Evolutionary conservation across 192 early-diverging fungal genomes (phyloP), one percentile per base, ranked within the genome.

Genomic region (Umbelopsis sp.): DNA sequence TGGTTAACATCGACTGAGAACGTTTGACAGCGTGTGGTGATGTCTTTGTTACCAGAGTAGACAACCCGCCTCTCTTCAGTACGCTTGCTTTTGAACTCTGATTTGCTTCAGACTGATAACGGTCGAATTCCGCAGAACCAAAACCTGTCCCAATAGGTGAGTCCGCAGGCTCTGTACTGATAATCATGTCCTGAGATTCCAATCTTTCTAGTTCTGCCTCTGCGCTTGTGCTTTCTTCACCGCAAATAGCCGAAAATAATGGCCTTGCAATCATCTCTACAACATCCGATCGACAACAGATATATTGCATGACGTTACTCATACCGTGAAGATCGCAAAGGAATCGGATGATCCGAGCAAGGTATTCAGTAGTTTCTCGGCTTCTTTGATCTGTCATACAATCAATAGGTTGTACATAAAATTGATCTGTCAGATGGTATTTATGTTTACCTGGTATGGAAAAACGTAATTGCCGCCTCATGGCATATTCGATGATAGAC

Each of bases 231-330:
- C 67, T 71, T 64, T 81, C 80, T 27, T 71, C 75, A 16, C 76
- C 68, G 49, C 82, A 86, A 11, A 88, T 80, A 21, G 89, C 72
- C 20, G 75, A 79, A 67, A 90, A 91, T 4, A 90, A 22, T 13
- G 55, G 27, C 25, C 7, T 13, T 35, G 33, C 30, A 12, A 61
- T n/a, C 13, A 30, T 5, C 18, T 61, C 55, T 16, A 61, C 33
- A 5, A 35, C 30, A 35, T 61, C 55, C 11, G 25, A 30, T 5
- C 55, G 55, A 61, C 3, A 37, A 30, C 55, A 61, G 7, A 61
- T 61, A 35, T 61, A 35, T 16, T 61, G 55, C 55, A 61, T 61
- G 25, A 61, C 55, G 13, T 35, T 61, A 25, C 55, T 61, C 55
- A 61, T 61, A 61, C 33, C 30, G 33, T 61, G 55, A 16, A 61